phyloP scores from a whole-genome alignment of 1,139 yeast genomes.

The Hemisphaericaspora xylanilytica region DNA sequence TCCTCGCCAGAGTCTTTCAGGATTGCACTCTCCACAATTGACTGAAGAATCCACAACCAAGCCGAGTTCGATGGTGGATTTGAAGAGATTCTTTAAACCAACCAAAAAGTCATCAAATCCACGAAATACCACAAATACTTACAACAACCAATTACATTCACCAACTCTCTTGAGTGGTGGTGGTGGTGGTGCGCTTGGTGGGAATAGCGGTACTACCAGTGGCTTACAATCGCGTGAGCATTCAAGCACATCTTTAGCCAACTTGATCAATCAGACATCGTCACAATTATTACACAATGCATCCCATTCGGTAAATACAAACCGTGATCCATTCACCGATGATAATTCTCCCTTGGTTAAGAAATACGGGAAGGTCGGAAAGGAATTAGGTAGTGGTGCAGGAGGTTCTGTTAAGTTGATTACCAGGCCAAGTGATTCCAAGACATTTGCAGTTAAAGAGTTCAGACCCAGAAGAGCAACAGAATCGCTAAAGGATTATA shows the following conservation, averaged over 20 bases:
- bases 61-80: slow-evolving; percentile 40
- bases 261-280: slow-evolving; percentile 45
- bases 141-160: slow-evolving; percentile 29
- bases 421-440: slow-evolving; percentile 74
- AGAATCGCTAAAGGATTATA: slow-evolving; percentile 85
- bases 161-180: slow-evolving; percentile 27
- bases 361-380: slow-evolving; percentile 87
- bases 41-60: slow-evolving; percentile 32
- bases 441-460: slow-evolving; percentile 94
- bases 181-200: background rate
- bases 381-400: slow-evolving; percentile 93
- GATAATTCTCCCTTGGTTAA: slow-evolving; percentile 68
- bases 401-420: slow-evolving; percentile 94
- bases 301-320: slow-evolving; percentile 24
- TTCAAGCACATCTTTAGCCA: slow-evolving; percentile 42
- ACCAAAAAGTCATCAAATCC: slow-evolving; percentile 29
- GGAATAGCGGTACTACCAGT: slow-evolving; percentile 10
- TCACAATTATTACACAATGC: slow-evolving; percentile 42
- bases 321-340: slow-evolving; percentile 45
- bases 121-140: slow-evolving; percentile 15
- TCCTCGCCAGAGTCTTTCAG: slow-evolving; percentile 7
- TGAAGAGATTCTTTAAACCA: slow-evolving; percentile 43
- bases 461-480: slow-evolving; percentile 82
- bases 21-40: slow-evolving; percentile 3
- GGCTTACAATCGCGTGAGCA: slow-evolving; percentile 30